These are phyloP conservation scores for Pyrus betulifolia DNA, from an alignment of 306 rosid genomes.

Conservation along the genomic window DNA sequence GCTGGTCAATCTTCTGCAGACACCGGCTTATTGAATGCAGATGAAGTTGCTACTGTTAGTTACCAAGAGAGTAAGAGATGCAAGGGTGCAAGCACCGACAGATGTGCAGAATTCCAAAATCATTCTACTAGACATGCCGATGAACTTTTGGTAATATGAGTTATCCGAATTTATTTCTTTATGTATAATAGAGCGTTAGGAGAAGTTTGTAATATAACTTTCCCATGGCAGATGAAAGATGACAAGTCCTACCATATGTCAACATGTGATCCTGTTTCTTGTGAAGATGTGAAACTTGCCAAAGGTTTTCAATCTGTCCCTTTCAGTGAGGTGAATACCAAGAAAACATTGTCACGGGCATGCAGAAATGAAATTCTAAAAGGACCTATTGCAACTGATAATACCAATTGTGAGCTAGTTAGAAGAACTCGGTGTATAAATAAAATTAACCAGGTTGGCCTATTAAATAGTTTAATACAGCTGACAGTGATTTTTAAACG, in stretches of 20 bases:
- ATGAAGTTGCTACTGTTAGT: not conserved
- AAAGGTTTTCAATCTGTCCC: not conserved
- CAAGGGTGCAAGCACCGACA: not conserved
- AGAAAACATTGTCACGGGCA: not conserved
- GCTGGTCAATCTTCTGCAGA: not conserved
- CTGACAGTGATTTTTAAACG: not conserved
- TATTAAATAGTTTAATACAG: not conserved
- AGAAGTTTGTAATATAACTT: not conserved
- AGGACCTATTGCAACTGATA: not conserved
- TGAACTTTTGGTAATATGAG: not conserved
- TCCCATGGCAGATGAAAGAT: not conserved
- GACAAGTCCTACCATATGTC: not conserved
- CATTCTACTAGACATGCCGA: not conserved
- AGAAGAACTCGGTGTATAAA: not conserved
- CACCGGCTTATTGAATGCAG: not conserved
- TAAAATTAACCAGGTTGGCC: constrained; percentile 15
- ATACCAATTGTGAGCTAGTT: not conserved
- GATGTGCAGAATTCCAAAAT: not conserved
- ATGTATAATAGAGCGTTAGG: not conserved
- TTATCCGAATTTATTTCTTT: not conserved
- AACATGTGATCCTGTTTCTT: not conserved
- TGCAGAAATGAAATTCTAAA: not conserved
- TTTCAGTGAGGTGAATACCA: not conserved
- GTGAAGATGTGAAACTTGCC: not conserved
- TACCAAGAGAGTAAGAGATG: not conserved